Evolutionary conservation across 371 early-diverging fungal species (phyloP), one percentile per base, ranked within the genome.

Genomic region (Polyrhizophydium stewartii): DNA sequence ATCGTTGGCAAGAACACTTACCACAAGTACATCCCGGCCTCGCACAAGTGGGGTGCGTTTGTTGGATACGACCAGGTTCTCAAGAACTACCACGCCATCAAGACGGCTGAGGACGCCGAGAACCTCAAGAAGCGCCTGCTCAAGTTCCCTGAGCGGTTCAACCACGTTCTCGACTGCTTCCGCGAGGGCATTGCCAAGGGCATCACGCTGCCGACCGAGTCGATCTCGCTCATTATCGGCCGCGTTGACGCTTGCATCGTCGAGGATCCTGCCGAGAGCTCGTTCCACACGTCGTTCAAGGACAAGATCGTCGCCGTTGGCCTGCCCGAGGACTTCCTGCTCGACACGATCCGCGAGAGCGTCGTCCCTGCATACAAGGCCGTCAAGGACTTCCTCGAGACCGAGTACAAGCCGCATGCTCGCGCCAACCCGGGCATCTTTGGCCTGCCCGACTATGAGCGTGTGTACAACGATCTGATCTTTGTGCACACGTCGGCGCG

Each of bases 391-490:
- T 75, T 72, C 49, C 59, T 75, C 55, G 60, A 61, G 55, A 67
- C 65, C 53, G 75, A 75, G 66, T 75, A 75, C 51, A n/a, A 61
- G 21, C 72, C 46, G 16, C 70, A 71, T 57, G 72, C 70, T 12
- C 66, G 75, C 35, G 40, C 30, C 16, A 24, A 27, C 38, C 41
- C 60, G 27, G 75, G 75, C 13, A 33, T 75, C 32, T 70, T 64
- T 55, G 70, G 71, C 6, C 55, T 74, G 46, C 65, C 69, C 19
- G 65, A 59, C 25, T 62, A 50, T 52, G 61, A 72, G 53, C 43
- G 45, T 22, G 57, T 62, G 28, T 73, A 73, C 62, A 38, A 59
- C 19, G 61, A 33, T 47, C 56, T 43, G 37, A 65, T 73, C 56
- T 61, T 60, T 47, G 37, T 49, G 35, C 50, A 66, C 65, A 70